A percentile compares a stretch with the other conserved stretches of the same genome.
Conservation (phyloP, 306 rosid species). For the Senna tora region DNA sequence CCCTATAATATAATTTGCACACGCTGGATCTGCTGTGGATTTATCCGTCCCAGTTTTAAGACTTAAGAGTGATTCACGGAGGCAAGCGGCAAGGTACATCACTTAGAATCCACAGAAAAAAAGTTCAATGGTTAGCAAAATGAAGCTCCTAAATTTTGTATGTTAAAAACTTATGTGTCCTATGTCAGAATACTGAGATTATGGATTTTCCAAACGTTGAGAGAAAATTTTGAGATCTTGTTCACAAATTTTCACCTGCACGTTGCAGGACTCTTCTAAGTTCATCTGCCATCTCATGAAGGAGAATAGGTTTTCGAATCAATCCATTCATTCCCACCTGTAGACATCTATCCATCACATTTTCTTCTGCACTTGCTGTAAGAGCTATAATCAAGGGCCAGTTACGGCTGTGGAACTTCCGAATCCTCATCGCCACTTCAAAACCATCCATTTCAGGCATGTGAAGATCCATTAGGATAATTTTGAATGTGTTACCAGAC, state of each 20-base stretch:
- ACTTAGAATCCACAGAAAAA: slow-evolving; percentile 28
- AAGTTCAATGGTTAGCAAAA: slow-evolving; percentile 32
- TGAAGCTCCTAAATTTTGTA: slow-evolving; percentile 32
- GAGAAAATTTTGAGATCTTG: slow-evolving; percentile 23
- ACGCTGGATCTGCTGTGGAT: neutral
- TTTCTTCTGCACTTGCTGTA: slow-evolving; percentile 67
- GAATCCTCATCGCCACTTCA: slow-evolving; percentile 65
- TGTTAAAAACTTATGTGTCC: slow-evolving; percentile 27
- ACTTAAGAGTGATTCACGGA: neutral
- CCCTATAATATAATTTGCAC: slow-evolving; percentile 13
- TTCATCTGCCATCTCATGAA: slow-evolving; percentile 67
- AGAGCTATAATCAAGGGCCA: slow-evolving; percentile 81
- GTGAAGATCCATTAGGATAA: slow-evolving; percentile 73
- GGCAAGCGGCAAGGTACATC: slow-evolving; percentile 5
- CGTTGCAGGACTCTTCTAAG: slow-evolving; percentile 58
- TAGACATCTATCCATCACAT: slow-evolving; percentile 69
- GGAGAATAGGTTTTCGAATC: slow-evolving; percentile 69
- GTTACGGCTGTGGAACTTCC: slow-evolving; percentile 55
- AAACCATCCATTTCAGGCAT: slow-evolving; percentile 92
- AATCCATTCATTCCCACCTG: slow-evolving; percentile 79
- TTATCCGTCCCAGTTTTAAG: slow-evolving; percentile 28
- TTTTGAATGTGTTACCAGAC: slow-evolving; percentile 44
- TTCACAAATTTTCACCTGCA: slow-evolving; percentile 53
- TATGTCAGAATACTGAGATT: slow-evolving; percentile 3
- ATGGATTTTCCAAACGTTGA: slow-evolving; percentile 22